phyloP scores from a whole-genome alignment of 2,329 filamentous ascomycete genomes.

The Botrytis byssoidea region DNA sequence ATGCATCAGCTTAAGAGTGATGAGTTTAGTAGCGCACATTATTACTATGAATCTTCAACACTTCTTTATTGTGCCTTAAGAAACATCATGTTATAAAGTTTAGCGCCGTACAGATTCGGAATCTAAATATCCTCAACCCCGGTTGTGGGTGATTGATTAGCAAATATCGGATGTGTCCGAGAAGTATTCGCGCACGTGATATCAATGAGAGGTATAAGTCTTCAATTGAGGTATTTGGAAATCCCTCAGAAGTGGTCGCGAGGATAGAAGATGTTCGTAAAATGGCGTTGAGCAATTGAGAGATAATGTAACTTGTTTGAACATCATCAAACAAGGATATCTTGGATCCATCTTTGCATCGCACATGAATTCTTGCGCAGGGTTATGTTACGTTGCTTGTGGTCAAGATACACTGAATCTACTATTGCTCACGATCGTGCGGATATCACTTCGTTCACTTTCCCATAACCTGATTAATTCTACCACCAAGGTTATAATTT shows the following conservation, averaged over 20 bases:
- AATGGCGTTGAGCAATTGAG: neutral
- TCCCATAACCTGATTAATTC: no score
- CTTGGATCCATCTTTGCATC: no score
- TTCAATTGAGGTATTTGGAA: neutral
- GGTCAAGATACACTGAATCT: no score
- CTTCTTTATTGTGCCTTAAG: neutral
- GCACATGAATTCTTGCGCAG: no score
- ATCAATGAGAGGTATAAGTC: neutral
- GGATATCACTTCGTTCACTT: no score
- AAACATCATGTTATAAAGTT: neutral
- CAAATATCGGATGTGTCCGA: neutral
- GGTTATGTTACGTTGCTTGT: no score
- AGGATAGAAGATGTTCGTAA: neutral
- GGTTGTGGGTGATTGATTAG: neutral
- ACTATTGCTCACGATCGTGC: no score
- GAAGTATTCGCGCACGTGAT: neutral
- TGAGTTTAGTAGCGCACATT: neutral
- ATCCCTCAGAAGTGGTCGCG: neutral
- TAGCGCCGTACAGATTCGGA: neutral
- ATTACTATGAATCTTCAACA: no score
- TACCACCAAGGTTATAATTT: no score
- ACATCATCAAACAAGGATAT: no score
- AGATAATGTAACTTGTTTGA: neutral
- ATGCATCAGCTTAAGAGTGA: neutral
- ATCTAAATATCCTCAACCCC: no score